Base-by-base conservation (phyloP, 2,329 filamentous ascomycete genomes). In the Cryphonectria radicalis region DNA sequence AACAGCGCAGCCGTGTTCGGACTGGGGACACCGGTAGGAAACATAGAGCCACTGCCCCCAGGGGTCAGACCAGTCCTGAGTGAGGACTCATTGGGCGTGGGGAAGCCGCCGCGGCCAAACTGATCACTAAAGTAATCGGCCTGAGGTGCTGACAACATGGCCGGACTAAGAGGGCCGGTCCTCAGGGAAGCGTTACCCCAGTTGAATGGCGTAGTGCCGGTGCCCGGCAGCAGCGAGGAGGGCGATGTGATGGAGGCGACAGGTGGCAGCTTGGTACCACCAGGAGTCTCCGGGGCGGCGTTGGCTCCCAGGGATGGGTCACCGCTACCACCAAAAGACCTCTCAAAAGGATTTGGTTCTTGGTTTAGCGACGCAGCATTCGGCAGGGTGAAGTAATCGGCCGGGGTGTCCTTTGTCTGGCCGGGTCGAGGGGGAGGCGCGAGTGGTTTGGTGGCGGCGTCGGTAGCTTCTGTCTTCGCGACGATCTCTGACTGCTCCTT, bases 321-420 rank as follows among this genome's bases (percentile, higher is more conserved):
- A 64, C 86, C 88, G 35, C 86, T 83, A 69, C 84, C 84, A 73
- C 88, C 91, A 80, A 99, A 99, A 8, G 95, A 98, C 82, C 96
- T 93, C 81, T 98, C 96, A 78, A 99, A 98, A 11, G 96, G 95
- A 82, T 99, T 98, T 72, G 94, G 94, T 84, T 98, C 96, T 80
- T 92, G 88, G 77, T 89, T 91, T 79, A 94, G 82, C 68, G 86
- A 87, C 73, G 79, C 66, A 13, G 82, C 83, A 76, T 87, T 86
- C 74, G 88, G 84, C 71, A 84, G 86, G 67, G 88, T 87, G 80
- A 93, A 94, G 81, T 92, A 93, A 78, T 94, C 91, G 63, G 89
- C 87, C 11, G 88, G 88, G 76, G 90, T 87, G 28, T 71, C 69
- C 68, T 72, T 71, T 63, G 74, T 74, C 78, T 88, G 87, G 74